Evolutionary conservation across 1,284 basidiomycete genomes (phyloP), one percentile per base, ranked within the genome.

Genomic region (Rhodotorula sp.): DNA sequence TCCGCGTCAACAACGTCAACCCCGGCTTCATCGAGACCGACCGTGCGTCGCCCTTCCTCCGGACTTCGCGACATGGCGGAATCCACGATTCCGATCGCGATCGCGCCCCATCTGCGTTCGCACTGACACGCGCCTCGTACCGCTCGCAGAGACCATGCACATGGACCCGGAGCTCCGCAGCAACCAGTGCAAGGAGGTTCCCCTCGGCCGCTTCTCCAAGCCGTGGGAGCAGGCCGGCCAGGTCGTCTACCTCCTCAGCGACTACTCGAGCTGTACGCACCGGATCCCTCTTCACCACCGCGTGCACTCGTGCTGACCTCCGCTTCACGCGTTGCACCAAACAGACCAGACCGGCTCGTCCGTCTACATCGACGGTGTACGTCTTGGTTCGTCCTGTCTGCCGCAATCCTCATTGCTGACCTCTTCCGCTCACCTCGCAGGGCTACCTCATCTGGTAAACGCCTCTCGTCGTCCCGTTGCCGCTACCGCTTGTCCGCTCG

Each of bases 1-100:
- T 89, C 64, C 83, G 88, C 17, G 87, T 89, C 19, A 89, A 89
- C 78, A 84, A 85, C 0, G 72, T 89, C 25, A 86, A 60, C 53
- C 59, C 64, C 34, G 70, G 71, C 50, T 67, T 75, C 82, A 61
- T 67, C 54, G 53, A 67, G 54, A 67, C 67, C 14, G 61, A 34
- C 57, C 56, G 55, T 27, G 41, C 34, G 55, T 56, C 53, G 7
- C 34, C 3, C 34, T 34, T 34, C 34, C 5, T 34, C 34, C 34
- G 34, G 34, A 34, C 34, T 34, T 34, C 34, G 34, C 34, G 34
- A 34, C 34, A 34, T 5, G 34, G 34, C 34, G 34, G 34, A 34
- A 34, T 34, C 34, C 34, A 34, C 34, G 34, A 42, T 19, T 10
- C 54, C 42, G 19, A 42, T 41, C 55, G 14, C 17, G 13, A 17